Base-by-base conservation (phyloP, 169 alveolate genomes). In the Theileria parva region DNA sequence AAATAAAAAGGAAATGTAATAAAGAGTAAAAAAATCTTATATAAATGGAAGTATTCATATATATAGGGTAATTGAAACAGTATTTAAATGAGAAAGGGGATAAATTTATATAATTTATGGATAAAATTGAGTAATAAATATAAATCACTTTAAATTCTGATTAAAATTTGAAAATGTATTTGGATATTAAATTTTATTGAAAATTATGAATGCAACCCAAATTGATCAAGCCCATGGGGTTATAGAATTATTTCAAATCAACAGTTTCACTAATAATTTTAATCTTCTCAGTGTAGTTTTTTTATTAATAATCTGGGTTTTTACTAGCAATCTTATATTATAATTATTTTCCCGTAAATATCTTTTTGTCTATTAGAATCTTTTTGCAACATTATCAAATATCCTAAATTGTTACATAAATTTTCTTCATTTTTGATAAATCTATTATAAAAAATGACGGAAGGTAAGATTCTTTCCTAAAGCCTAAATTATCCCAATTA, bases 401-500 rank as follows among this genome's bases (percentile, higher is more conserved):
- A 28, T 11, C 39, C 8, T 28, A 30, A 60, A 28, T 60, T 60
- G 8, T 28, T 60, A 13, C 12, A 1, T 30, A 8, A 60, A 11
- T 60, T 60, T 60, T 60, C 68, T 28, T 11, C 19, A 60, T 60
- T 28, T 60, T 60, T 12, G 34, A 55, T 60, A 60, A 60, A 60
- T 28, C 12, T 60, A 44, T 8, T 44, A 44, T 44, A 44, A 44
- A 44, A 44, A 44, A 44, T 44, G 53, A 11, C 50, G 15, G 15
- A 60, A 60, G 34, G 68, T 28, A 60, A 28, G 50, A 60, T 3
- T 28, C 34, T 28, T 30, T 0, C 12, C 34, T 60, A 60, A 28
- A 60, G 2, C 68, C 8, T 8, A 11, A 60, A 60, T 28, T 60
- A 28, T 11, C n/a, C 27, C 66, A 57, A 17, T 57, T 57, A 25